Conservation (phyloP, 192 early-diverging fungal species). For the Entophlyctis luteolus region DNA sequence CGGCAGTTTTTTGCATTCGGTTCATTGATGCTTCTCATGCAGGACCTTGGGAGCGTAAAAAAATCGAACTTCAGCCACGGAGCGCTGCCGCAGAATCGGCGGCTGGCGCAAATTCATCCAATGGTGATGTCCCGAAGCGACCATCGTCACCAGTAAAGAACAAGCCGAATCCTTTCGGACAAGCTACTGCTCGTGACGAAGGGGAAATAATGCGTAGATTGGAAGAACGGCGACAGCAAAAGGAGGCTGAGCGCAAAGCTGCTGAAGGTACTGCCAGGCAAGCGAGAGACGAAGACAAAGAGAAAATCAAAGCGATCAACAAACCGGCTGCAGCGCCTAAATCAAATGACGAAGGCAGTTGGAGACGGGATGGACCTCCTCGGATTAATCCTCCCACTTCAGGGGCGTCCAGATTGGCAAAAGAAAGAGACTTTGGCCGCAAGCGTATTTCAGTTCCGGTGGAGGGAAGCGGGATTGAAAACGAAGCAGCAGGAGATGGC, state of each 20-base stretch:
- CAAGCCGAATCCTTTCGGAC: conserved; percentile 58
- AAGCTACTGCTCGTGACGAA: conserved; percentile 52
- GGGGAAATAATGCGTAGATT: conserved; percentile 45
- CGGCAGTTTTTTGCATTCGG: too few relatives aligned
- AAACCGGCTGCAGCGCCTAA: not conserved
- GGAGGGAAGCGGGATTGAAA: not conserved
- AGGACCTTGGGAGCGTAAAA: conserved; percentile 34
- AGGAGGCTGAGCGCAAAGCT: conserved; percentile 40
- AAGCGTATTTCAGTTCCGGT: not conserved
- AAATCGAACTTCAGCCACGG: conserved; percentile 41
- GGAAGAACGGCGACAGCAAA: conserved; percentile 44
- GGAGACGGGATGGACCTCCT: conserved; percentile 7
- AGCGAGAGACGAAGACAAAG: conserved; percentile 24
- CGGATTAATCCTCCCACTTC: not conserved
- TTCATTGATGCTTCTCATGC: not conserved
- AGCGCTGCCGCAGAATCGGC: conserved; percentile 16
- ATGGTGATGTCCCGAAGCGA: not conserved
- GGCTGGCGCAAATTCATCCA: not conserved
- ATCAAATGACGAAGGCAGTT: conserved; percentile 5
- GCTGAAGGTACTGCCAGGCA: conserved; percentile 32
- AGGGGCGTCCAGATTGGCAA: not conserved
- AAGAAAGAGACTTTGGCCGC: not conserved
- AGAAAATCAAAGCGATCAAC: conserved; percentile 8
- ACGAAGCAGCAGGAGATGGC: conserved; percentile 3
- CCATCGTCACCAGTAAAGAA: conserved; percentile 7